These are phyloP conservation scores for Termitomyces eurrhizus DNA, from an alignment of 768 basidiomycete species.

Conservation along the genomic window DNA sequence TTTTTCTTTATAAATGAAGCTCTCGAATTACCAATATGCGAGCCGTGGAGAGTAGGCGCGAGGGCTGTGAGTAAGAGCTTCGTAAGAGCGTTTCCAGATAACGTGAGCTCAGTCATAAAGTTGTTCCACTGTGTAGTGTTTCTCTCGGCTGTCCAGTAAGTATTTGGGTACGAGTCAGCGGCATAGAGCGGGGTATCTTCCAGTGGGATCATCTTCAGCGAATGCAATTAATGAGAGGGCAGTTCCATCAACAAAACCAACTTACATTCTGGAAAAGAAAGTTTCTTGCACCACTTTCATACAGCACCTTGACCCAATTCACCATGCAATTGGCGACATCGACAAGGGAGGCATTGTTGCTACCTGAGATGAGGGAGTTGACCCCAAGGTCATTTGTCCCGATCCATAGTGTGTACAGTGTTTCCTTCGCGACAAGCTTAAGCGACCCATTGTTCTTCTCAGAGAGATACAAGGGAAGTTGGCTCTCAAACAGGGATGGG, in stretches of 20 bases:
- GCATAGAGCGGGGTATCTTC: constrained; percentile 46
- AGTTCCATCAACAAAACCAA: neutral
- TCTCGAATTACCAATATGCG: constrained; percentile 49
- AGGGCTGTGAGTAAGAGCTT: constrained; percentile 46
- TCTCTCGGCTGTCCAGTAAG: constrained; percentile 45
- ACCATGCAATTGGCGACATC: constrained; percentile 55
- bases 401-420: constrained; percentile 66
- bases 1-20: neutral
- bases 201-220: constrained; percentile 51
- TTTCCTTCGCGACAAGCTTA: constrained; percentile 36
- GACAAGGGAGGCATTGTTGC: constrained; percentile 49
- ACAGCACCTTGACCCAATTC: constrained; percentile 54
- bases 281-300: constrained; percentile 57
- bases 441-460: constrained; percentile 39
- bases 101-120: constrained; percentile 49
- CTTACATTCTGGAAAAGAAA: constrained; percentile 69
- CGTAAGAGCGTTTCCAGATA: constrained; percentile 48
- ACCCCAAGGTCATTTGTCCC: constrained; percentile 64
- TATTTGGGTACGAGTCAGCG: constrained; percentile 41
- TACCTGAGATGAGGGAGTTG: constrained; percentile 49
- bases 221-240: neutral
- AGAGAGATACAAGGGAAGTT: constrained; percentile 50
- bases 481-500: constrained; percentile 54
- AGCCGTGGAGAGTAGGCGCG: constrained; percentile 43
- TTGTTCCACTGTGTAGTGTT: constrained; percentile 59